These are phyloP conservation scores for Discostella stelligera DNA, from an alignment of 352 stramenopile species.

Conservation along the genomic window DNA sequence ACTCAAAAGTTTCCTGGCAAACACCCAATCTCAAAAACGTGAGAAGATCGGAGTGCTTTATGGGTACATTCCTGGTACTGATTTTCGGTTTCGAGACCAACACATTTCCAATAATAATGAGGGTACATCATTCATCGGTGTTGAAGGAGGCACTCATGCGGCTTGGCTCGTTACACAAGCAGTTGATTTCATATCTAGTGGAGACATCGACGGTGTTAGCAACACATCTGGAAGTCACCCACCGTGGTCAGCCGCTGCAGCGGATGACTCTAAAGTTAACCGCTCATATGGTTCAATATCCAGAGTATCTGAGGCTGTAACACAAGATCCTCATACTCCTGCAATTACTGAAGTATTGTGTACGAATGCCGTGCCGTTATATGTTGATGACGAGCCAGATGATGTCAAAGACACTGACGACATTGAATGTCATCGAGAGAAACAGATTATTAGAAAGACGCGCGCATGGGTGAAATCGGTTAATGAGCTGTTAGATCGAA, in stretches of 20 bases:
- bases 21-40: constrained; percentile 40
- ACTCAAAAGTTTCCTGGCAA: constrained; percentile 47
- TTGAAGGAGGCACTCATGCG: constrained; percentile 53
- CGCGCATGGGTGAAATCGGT: constrained; percentile 52
- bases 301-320: constrained; percentile 33
- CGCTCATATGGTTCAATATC: constrained; percentile 60
- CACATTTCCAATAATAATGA: constrained; percentile 7
- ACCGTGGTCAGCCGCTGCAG: constrained; percentile 13
- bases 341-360: constrained; percentile 70
- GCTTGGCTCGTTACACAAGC: constrained; percentile 54
- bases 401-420: background rate
- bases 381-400: constrained; percentile 15
- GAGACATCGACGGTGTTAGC: background rate
- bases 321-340: constrained; percentile 65
- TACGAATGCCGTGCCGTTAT: constrained; percentile 37
- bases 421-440: background rate
- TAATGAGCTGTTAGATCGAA: constrained; percentile 54
- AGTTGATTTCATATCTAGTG: constrained; percentile 31
- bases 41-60: constrained; percentile 69
- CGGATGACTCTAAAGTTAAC: constrained; percentile 50
- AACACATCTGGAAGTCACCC: constrained; percentile 2
- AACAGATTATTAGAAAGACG: constrained; percentile 18
- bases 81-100: constrained; percentile 24
- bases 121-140: constrained; percentile 15
- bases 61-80: constrained; percentile 59